Conservation (phyloP, 441 rosid genomes). For the Isatis lusitanica region DNA sequence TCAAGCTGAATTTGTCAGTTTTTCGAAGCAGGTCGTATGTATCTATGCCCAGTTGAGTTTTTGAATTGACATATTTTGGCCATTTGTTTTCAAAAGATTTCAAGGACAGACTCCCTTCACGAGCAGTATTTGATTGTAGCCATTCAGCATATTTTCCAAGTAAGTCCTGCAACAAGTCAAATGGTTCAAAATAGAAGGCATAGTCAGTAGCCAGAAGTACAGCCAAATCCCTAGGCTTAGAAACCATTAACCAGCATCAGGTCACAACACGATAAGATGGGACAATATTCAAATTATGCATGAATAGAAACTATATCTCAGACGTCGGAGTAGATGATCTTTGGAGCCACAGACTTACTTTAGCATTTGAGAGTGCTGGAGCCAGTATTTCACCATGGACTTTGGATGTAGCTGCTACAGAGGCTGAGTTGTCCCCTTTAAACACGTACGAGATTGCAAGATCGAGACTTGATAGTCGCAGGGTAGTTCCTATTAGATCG, state of each 20-base stretch:
- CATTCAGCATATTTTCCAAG: slow-evolving; percentile 68
- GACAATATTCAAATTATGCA: not conserved
- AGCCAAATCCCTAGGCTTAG: not conserved
- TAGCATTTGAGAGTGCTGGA: slow-evolving; percentile 74
- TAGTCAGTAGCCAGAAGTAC: not conserved
- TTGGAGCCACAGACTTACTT: slow-evolving; percentile 50
- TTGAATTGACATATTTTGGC: slow-evolving; percentile 52
- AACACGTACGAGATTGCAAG: slow-evolving; percentile 59
- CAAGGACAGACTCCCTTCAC: slow-evolving; percentile 58
- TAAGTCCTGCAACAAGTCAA: slow-evolving; percentile 52
- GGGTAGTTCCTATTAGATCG: slow-evolving; percentile 73
- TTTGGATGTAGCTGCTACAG: slow-evolving; percentile 54
- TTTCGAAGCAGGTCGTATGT: slow-evolving; percentile 49
- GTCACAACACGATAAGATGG: slow-evolving; percentile 2
- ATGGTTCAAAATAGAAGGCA: slow-evolving; percentile 13
- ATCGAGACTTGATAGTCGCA: slow-evolving; percentile 79
- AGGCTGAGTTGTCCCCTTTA: slow-evolving; percentile 57
- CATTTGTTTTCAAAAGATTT: slow-evolving; percentile 78
- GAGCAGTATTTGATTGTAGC: slow-evolving; percentile 64
- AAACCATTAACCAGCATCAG: slow-evolving; percentile 7
- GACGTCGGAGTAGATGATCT: slow-evolving; percentile 6
- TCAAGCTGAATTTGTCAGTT: slow-evolving; percentile 59
- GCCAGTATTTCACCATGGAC: slow-evolving; percentile 68
- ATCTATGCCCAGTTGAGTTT: slow-evolving; percentile 44
- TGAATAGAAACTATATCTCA: slow-evolving; percentile 6